Evolutionary conservation across 768 basidiomycete species (phyloP).

Genomic region (Pisolithus orientalis): DNA sequence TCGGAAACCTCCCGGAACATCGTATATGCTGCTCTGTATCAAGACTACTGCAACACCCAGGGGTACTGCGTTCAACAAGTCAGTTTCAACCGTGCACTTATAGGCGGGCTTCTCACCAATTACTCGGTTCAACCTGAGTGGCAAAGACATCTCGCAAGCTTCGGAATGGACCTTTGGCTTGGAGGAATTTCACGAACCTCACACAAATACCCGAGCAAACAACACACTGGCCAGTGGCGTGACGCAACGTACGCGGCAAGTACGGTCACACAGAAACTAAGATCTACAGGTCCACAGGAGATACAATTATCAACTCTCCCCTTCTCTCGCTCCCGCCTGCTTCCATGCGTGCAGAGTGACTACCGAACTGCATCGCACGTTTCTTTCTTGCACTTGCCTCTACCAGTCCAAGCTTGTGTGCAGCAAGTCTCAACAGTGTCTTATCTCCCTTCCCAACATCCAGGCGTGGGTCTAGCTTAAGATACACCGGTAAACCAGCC

Average conservation of each 20-base stretch:
- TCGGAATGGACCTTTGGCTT: too few species aligned
- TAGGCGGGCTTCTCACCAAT: constrained; percentile 33
- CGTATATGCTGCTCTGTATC: constrained; percentile 49
- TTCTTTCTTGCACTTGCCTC: constrained; percentile 78
- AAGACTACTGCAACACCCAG: constrained; percentile 37
- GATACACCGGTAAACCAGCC: constrained; percentile 69
- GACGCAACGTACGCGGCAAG: neutral
- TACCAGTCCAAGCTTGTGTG: constrained; percentile 64
- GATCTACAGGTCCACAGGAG: neutral
- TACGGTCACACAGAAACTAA: neutral
- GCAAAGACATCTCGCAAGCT: constrained; percentile 40
- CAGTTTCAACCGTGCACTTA: constrained; percentile 4
- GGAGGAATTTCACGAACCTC: neutral
- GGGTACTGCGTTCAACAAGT: constrained; percentile 18
- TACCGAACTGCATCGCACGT: constrained; percentile 96
- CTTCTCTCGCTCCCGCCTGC: constrained; percentile 43
- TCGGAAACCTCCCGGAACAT: constrained; percentile 86
- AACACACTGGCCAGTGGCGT: constrained; percentile 4
- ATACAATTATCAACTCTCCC: constrained; percentile 38
- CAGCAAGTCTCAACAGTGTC: constrained; percentile 68
- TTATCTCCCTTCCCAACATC: constrained; percentile 87
- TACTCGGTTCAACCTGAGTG: constrained; percentile 42
- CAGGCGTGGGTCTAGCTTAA: constrained; percentile 74
- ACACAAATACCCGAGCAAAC: constrained; percentile 10
- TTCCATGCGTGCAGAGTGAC: constrained; percentile 79